A percentile compares a stretch with the other conserved stretches of the same genome.
phyloP scores from a whole-genome alignment of 2,329 filamentous ascomycete species.

The Alternaria gaisen region DNA sequence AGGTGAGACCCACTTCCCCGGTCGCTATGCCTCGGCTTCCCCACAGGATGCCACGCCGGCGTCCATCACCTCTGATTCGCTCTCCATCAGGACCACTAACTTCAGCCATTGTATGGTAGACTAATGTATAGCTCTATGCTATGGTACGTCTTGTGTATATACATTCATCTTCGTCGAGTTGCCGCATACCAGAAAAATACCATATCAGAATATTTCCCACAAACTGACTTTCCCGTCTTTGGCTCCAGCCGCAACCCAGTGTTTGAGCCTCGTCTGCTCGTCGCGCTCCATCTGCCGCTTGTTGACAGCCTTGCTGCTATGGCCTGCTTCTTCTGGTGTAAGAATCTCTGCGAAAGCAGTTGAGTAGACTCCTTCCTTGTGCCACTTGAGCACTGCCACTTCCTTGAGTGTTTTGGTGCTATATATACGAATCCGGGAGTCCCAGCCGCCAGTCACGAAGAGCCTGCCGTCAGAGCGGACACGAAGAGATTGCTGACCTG shows the following conservation, averaged over 20 bases:
- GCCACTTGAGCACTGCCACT: slow-evolving; percentile 93
- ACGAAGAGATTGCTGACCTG: slow-evolving; percentile 83
- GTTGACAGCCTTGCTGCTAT: background rate
- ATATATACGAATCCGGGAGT: slow-evolving; percentile 82
- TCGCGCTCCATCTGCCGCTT: slow-evolving; percentile 40
- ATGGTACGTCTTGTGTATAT: background rate
- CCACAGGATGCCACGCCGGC: slow-evolving; percentile 27
- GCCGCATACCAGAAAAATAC: background rate
- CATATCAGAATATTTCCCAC: slow-evolving; percentile 82
- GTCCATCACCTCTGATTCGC: slow-evolving; percentile 16
- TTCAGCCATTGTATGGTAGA: background rate
- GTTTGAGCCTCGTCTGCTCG: slow-evolving; percentile 71
- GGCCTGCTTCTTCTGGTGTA: slow-evolving; percentile 11
- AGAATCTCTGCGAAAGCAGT: slow-evolving; percentile 71
- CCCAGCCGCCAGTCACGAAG: slow-evolving; percentile 93
- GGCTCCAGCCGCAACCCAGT: slow-evolving; percentile 89
- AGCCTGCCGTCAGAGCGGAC: slow-evolving; percentile 83
- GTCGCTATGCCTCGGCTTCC: slow-evolving; percentile 25
- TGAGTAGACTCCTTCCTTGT: slow-evolving; percentile 85
- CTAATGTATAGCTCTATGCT: background rate
- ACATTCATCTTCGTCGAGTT: background rate
- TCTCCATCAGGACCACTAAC: background rate
- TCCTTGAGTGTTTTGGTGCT: slow-evolving; percentile 82
- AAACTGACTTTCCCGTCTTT: slow-evolving; percentile 96
- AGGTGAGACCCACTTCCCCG: slow-evolving; percentile 24